These are phyloP conservation scores for Hypoxylon subgilvum DNA, from an alignment of 495 filamentous ascomycete genomes.

Conservation along the genomic window DNA sequence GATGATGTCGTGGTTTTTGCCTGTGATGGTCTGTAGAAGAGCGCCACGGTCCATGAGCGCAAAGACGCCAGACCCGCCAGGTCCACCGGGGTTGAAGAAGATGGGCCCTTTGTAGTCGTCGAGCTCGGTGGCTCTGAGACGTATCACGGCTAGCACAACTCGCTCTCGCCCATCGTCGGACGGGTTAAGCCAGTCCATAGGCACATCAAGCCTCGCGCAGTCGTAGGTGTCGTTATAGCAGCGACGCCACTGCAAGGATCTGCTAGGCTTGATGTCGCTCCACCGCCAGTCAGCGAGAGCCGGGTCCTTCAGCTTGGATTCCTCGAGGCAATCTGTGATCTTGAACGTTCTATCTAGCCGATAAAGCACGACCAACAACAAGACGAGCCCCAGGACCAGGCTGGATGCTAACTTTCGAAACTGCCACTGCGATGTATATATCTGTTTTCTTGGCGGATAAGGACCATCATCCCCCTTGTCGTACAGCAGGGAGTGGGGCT, in stretches of 20 bases:
- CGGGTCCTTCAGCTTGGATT: not conserved
- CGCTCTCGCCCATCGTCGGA: constrained; percentile 37
- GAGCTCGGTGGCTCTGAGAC: constrained; percentile 50
- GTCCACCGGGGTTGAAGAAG: constrained; percentile 61
- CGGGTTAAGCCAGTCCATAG: constrained; percentile 57
- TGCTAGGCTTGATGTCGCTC: constrained; percentile 44
- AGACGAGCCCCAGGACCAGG: constrained; percentile 4
- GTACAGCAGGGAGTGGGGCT: not conserved
- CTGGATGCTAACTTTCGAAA: not conserved
- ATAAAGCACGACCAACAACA: constrained; percentile 5
- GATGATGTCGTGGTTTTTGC: constrained; percentile 56
- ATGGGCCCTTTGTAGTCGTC: constrained; percentile 53
- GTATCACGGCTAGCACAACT: constrained; percentile 52
- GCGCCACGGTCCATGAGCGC: constrained; percentile 45
- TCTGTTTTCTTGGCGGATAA: not conserved
- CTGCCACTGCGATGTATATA: not conserved
- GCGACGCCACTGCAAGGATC: constrained; percentile 43
- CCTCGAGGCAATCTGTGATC: not conserved
- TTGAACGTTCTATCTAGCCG: not conserved
- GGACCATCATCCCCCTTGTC: not conserved
- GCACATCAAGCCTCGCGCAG: constrained; percentile 52
- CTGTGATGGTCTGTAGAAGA: constrained; percentile 54
- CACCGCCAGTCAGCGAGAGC: constrained; percentile 30
- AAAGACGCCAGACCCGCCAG: constrained; percentile 56
- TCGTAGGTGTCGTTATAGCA: constrained; percentile 46